Percentiles rank a stretch among this genome's conserved stretches.
phyloP scores from a whole-genome alignment of 257 asterid genomes.

The Salvia splendens region DNA sequence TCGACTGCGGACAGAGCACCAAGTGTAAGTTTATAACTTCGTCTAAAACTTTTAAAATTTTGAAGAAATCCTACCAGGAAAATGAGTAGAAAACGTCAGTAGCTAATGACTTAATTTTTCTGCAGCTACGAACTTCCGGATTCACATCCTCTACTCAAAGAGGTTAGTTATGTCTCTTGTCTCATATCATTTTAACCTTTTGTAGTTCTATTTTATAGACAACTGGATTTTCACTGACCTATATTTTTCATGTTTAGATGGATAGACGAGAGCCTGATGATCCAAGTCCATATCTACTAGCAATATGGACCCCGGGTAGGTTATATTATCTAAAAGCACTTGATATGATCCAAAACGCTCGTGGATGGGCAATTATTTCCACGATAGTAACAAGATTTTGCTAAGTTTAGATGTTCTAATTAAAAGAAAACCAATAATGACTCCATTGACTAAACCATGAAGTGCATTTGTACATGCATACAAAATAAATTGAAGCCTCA shows the following conservation, averaged over 20 bases:
- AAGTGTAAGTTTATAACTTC: constrained; percentile 62
- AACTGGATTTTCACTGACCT: constrained; percentile 37
- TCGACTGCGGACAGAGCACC: constrained; percentile 92
- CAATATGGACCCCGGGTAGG: constrained; percentile 97
- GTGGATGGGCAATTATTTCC: constrained; percentile 2
- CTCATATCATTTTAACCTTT: constrained; percentile 25
- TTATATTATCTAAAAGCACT: constrained; percentile 27
- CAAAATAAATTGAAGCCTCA: neutral
- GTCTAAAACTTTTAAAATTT: neutral
- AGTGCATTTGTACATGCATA: neutral
- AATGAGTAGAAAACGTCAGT: constrained; percentile 19
- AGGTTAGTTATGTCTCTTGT: constrained; percentile 50
- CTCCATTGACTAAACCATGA: neutral
- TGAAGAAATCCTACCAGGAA: neutral
- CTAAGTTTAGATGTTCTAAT: neutral
- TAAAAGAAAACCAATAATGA: neutral
- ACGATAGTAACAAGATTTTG: constrained; percentile 5
- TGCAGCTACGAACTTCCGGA: constrained; percentile 93
- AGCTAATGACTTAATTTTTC: constrained; percentile 33
- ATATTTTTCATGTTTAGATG: constrained; percentile 50
- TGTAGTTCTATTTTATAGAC: constrained; percentile 21
- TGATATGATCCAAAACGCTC: constrained; percentile 9
- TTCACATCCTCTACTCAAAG: constrained; percentile 68
- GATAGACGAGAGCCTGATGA: constrained; percentile 93
- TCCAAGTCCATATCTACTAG: constrained; percentile 95